Evolutionary conservation across 2,329 filamentous ascomycete species (phyloP).

Genomic region (Alternaria dauci): DNA sequence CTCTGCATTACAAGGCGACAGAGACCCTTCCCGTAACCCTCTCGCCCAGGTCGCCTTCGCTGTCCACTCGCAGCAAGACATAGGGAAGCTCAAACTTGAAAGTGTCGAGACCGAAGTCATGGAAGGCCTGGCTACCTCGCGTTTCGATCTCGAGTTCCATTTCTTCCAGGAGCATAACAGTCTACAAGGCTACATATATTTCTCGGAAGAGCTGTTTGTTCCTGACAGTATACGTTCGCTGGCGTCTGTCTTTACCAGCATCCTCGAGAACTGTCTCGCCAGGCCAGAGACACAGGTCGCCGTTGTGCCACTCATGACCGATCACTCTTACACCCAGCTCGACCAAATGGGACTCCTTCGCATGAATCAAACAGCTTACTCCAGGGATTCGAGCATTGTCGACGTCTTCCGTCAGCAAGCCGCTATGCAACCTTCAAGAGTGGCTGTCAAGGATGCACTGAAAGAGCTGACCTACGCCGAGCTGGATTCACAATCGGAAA

Average conservation of each 20-base stretch:
- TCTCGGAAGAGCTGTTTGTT: constrained; percentile 6
- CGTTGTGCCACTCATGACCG: background rate
- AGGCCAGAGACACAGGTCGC: constrained; percentile 8
- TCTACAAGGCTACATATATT: background rate
- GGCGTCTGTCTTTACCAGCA: background rate
- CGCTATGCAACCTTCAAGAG: background rate
- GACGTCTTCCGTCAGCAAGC: constrained; percentile 15
- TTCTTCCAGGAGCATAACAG: background rate
- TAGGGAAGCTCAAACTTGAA: background rate
- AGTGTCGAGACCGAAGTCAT: background rate
- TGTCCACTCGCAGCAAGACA: background rate
- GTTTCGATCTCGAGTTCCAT: constrained; percentile 5
- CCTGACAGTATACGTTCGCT: no score
- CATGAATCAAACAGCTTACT: constrained; percentile 4
- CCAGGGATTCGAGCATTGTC: constrained; percentile 9
- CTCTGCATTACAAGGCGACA: background rate
- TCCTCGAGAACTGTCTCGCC: constrained; percentile 11
- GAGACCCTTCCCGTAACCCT: constrained; percentile 6
- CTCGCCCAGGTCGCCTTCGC: constrained; percentile 1
- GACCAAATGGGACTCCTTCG: background rate
- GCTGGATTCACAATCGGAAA: constrained; percentile 4
- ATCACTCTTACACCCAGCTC: background rate
- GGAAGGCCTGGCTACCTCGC: background rate
- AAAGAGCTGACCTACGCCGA: constrained; percentile 17
- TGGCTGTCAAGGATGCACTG: constrained; percentile 18